Conservation (phyloP, 2,329 filamentous ascomycete species). For the Clonostachys rosea region DNA sequence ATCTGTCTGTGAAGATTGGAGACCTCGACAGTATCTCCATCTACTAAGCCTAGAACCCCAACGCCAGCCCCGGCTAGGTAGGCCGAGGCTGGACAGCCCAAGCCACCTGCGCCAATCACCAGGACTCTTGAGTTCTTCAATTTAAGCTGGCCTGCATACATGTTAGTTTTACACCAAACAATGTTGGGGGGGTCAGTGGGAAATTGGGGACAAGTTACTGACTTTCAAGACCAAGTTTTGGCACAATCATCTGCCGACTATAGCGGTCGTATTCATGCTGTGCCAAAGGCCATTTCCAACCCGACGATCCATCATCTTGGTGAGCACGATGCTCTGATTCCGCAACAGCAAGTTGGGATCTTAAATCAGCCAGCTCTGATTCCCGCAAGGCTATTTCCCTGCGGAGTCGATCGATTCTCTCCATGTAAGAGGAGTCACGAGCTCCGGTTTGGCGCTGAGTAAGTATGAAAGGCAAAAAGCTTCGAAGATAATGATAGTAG, state of each 20-base stretch:
- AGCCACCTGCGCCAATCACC: slow-evolving; percentile 80
- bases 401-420: slow-evolving; percentile 32
- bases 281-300: slow-evolving; percentile 62
- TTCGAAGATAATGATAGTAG: no score
- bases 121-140: slow-evolving; percentile 69
- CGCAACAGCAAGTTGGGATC: slow-evolving; percentile 33
- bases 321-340: slow-evolving; percentile 19
- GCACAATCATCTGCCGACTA: slow-evolving; percentile 85
- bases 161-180: neutral
- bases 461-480: neutral
- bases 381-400: slow-evolving; percentile 42
- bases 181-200: neutral
- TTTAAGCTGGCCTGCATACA: slow-evolving; percentile 62
- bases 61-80: slow-evolving; percentile 90
- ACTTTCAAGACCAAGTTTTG: slow-evolving; percentile 62
- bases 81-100: slow-evolving; percentile 88
- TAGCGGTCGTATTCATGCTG: slow-evolving; percentile 80
- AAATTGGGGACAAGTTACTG: slow-evolving; percentile 44
- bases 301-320: slow-evolving; percentile 2
- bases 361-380: slow-evolving; percentile 38
- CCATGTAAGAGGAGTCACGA: slow-evolving; percentile 19
- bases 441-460: no score
- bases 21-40: slow-evolving; percentile 81
- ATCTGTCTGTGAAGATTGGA: slow-evolving; percentile 95
- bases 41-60: slow-evolving; percentile 76